A percentile compares a stretch with the other conserved stretches of the same genome.
Conservation (phyloP, 495 filamentous ascomycete genomes). For the Xylaria venustula region DNA sequence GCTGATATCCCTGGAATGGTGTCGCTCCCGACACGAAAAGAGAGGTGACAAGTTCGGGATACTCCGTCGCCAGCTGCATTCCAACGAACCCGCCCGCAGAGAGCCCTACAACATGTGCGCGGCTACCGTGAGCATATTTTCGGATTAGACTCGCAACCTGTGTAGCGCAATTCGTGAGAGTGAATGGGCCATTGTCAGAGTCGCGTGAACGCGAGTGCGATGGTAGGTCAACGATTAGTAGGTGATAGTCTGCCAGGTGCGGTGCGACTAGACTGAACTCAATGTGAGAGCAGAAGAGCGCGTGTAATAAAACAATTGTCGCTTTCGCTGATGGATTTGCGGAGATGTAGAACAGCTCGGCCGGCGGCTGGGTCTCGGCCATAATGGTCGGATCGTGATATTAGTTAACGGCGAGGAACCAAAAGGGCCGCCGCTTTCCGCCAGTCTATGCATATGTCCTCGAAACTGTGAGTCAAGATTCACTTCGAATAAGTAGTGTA, state of each 20-base stretch:
- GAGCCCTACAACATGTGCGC: conserved; percentile 30
- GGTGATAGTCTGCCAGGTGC: conserved; percentile 31
- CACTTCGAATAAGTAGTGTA: no score
- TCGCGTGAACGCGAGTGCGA: conserved; percentile 30
- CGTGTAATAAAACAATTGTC: conserved; percentile 36
- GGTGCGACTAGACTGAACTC: conserved; percentile 31
- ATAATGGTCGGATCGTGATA: no score
- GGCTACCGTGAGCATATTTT: conserved; percentile 26
- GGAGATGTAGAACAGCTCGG: not conserved
- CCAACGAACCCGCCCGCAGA: conserved; percentile 32
- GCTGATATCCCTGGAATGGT: conserved; percentile 22
- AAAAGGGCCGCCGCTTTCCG: no score
- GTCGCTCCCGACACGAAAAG: conserved; percentile 28
- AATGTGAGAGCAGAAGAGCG: conserved; percentile 31
- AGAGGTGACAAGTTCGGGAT: conserved; percentile 25
- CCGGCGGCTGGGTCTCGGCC: not conserved
- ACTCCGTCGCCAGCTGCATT: conserved; percentile 23
- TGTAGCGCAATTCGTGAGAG: conserved; percentile 24
- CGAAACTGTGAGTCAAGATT: no score
- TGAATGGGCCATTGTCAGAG: conserved; percentile 19
- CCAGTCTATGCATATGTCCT: no score
- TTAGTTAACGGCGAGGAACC: no score
- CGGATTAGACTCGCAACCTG: conserved; percentile 30
- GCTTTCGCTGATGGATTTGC: conserved; percentile 17
- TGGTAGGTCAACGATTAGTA: conserved; percentile 33